Percentiles rank a stretch among this genome's conserved stretches.
These are phyloP conservation scores for Plectosphaerella cucumerina DNA, from an alignment of 2,329 filamentous ascomycete genomes.

Conservation along the genomic window DNA sequence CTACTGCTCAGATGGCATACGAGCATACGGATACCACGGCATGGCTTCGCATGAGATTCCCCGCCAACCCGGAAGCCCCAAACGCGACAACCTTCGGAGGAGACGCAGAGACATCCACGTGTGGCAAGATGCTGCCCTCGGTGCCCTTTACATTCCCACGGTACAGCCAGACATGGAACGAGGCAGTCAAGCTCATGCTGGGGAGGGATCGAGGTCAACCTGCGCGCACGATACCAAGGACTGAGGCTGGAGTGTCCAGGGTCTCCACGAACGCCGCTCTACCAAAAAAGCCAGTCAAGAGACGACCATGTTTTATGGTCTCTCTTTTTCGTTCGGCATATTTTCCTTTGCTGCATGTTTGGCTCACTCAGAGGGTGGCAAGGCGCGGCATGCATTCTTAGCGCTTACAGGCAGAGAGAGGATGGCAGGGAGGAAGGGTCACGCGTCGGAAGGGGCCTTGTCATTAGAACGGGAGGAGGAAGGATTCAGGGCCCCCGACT, in stretches of 20 bases:
- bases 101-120: too few relatives aligned
- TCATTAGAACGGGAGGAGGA: constrained; percentile 1
- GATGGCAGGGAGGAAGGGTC: background rate
- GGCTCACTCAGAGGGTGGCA: constrained; percentile 1
- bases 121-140: too few relatives aligned
- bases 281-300: background rate
- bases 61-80: too few relatives aligned
- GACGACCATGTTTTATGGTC: background rate
- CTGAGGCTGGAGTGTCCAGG: background rate
- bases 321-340: background rate
- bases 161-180: too few relatives aligned
- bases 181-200: too few relatives aligned
- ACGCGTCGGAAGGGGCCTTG: background rate
- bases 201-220: too few relatives aligned
- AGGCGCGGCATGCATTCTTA: constrained; percentile 11
- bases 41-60: too few relatives aligned
- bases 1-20: background rate
- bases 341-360: constrained; percentile 8
- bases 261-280: background rate
- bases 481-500: background rate
- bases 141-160: too few relatives aligned
- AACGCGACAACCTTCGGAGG: too few relatives aligned
- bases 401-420: constrained; percentile 6
- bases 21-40: background rate
- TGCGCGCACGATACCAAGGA: background rate